Percentiles rank a stretch among this genome's conserved stretches.
Conservation (phyloP, 805 yeast species). For the Vanderwaltozyma yarrowii region DNA sequence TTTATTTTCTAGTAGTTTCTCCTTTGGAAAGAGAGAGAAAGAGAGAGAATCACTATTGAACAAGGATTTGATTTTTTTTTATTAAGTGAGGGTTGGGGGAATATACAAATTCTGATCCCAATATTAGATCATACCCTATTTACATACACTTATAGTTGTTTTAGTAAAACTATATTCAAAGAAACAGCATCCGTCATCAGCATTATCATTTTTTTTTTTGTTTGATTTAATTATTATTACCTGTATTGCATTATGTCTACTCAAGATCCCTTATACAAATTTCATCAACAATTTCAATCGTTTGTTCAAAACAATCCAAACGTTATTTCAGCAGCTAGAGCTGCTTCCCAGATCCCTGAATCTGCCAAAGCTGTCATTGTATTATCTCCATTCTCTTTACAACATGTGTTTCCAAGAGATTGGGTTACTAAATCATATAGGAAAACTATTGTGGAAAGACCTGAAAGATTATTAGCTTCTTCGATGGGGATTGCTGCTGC, state of each 20-base stretch:
- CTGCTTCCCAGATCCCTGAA: conserved; percentile 27
- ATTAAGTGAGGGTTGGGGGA: no score
- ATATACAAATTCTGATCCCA: no score
- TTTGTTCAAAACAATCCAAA: conserved; percentile 33
- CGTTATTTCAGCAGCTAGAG: conserved; percentile 28
- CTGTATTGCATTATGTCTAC: background rate
- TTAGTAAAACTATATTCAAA: no score
- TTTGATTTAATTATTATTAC: no score
- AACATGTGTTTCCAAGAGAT: conserved; percentile 61
- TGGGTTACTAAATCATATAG: conserved; percentile 67
- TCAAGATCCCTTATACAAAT: conserved; percentile 30
- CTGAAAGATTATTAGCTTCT: conserved; percentile 66
- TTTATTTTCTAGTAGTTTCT: no score
- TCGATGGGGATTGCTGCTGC: conserved; percentile 77
- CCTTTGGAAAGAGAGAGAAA: no score
- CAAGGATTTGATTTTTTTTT: no score
- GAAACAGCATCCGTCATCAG: no score
- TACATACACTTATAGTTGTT: no score
- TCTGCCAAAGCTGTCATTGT: conserved; percentile 47
- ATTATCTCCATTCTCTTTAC: conserved; percentile 57
- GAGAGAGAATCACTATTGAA: no score
- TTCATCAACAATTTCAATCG: conserved; percentile 34
- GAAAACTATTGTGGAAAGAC: conserved; percentile 69
- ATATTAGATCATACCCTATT: no score
- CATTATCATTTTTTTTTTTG: no score